These are phyloP conservation scores for Suillus subluteus DNA, from an alignment of 768 basidiomycete species.

Conservation along the genomic window DNA sequence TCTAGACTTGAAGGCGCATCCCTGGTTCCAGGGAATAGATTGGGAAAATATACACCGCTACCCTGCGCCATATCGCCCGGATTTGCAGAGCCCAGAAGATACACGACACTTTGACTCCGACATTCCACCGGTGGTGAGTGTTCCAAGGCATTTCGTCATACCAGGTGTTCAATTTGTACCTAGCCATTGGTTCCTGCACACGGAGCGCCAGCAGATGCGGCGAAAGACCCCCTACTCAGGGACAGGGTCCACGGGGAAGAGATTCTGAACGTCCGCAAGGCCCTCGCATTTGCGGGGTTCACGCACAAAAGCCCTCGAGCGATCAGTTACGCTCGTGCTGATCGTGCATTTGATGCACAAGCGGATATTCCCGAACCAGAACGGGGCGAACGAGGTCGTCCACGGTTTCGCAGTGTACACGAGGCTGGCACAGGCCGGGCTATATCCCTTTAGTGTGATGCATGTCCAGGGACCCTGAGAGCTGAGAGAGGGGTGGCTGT, in stretches of 20 bases:
- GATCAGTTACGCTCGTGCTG: slow-evolving; percentile 75
- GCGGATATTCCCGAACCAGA: slow-evolving; percentile 53
- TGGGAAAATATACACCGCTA: slow-evolving; percentile 86
- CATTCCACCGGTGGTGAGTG: slow-evolving; percentile 83
- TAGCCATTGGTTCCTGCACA: slow-evolving; percentile 90
- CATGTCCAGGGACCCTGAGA: slow-evolving; percentile 32
- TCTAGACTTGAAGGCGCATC: slow-evolving; percentile 60
- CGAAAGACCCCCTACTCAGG: slow-evolving; percentile 86
- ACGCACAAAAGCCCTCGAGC: slow-evolving; percentile 87
- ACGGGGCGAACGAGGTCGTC: slow-evolving; percentile 63
- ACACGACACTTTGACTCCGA: slow-evolving; percentile 95
- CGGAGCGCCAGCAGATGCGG: slow-evolving; percentile 81
- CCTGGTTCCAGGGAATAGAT: slow-evolving; percentile 91
- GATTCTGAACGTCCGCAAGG: slow-evolving; percentile 89
- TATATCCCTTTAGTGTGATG: slow-evolving; percentile 70
- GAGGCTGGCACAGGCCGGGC: slow-evolving; percentile 75
- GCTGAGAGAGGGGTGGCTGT: slow-evolving; percentile 20
- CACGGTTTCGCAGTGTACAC: slow-evolving; percentile 61
- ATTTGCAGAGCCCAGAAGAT: slow-evolving; percentile 80
- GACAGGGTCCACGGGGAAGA: slow-evolving; percentile 85
- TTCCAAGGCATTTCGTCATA: slow-evolving; percentile 31
- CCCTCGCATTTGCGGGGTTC: slow-evolving; percentile 88
- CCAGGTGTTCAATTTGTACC: slow-evolving; percentile 26
- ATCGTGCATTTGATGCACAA: slow-evolving; percentile 67
- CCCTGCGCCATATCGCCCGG: slow-evolving; percentile 87